Conservation (phyloP, 345 rosid species). For the Eucalyptus urophylla region DNA sequence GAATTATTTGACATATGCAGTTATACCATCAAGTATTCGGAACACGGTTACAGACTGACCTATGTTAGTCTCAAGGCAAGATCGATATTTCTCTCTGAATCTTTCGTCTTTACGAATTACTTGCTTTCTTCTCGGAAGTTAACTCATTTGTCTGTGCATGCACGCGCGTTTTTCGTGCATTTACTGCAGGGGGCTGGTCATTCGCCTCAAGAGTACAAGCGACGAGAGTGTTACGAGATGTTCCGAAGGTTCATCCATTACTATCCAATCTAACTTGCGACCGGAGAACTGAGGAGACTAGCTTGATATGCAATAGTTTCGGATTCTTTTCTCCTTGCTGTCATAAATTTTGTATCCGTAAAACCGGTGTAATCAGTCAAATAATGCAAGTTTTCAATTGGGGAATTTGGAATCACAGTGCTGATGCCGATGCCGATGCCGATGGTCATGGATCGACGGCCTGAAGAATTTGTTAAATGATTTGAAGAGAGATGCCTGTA, state of each 20-base stretch:
- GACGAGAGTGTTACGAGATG: slow-evolving; percentile 3
- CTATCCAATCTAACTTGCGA: background rate
- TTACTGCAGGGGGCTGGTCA: slow-evolving; percentile 10
- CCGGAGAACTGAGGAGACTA: background rate
- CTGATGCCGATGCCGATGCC: background rate
- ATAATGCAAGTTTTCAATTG: background rate
- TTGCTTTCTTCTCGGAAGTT: background rate
- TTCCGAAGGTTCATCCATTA: slow-evolving; percentile 6
- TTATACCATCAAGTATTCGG: slow-evolving; percentile 6
- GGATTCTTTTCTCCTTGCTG: background rate
- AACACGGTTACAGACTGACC: slow-evolving; percentile 1
- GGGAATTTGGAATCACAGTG: background rate
- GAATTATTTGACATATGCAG: background rate
- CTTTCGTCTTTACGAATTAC: background rate
- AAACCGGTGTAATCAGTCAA: background rate
- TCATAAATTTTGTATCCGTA: background rate
- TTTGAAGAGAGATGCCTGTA: background rate
- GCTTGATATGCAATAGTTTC: background rate
- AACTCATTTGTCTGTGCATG: background rate
- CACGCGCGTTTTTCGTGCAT: background rate
- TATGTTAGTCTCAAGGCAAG: slow-evolving; percentile 19
- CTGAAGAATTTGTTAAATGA: background rate
- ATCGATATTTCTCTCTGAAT: background rate
- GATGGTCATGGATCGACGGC: background rate
- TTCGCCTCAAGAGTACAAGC: slow-evolving; percentile 8